Evolutionary conservation across 2,329 filamentous ascomycete genomes (phyloP).

Genomic region (Ceratocystis cacaofunesta): DNA sequence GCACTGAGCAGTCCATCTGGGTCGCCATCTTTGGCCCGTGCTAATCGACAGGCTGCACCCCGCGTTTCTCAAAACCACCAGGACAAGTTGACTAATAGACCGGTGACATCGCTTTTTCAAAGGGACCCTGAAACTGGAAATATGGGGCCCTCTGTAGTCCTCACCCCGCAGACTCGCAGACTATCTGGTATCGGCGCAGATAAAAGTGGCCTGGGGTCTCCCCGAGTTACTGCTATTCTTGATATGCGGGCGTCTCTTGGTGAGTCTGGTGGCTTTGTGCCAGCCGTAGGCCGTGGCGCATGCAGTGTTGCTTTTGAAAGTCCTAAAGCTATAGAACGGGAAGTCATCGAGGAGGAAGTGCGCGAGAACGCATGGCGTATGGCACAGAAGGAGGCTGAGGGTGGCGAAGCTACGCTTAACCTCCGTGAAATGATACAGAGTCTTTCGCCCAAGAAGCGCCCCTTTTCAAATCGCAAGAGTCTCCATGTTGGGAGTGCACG

Average conservation of each 20-base stretch:
- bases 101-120: slow-evolving; percentile 32
- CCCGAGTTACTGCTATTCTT: slow-evolving; percentile 54
- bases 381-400: slow-evolving; percentile 37
- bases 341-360: slow-evolving; percentile 42
- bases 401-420: slow-evolving; percentile 46
- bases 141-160: slow-evolving; percentile 46
- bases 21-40: slow-evolving; percentile 15
- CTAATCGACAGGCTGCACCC: slow-evolving; percentile 11
- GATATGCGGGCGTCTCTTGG: slow-evolving; percentile 58
- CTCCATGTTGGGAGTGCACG: slow-evolving; percentile 59
- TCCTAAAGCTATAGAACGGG: slow-evolving; percentile 44
- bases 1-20: slow-evolving; percentile 12
- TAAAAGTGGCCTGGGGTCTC: slow-evolving; percentile 57
- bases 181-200: slow-evolving; percentile 58
- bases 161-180: slow-evolving; percentile 40
- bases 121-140: slow-evolving; percentile 38
- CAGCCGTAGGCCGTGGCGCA: slow-evolving; percentile 21
- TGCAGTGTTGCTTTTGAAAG: slow-evolving; percentile 47
- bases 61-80: background rate
- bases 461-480: slow-evolving; percentile 55
- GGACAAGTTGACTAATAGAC: background rate
- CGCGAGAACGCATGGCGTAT: slow-evolving; percentile 45
- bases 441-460: slow-evolving; percentile 60
- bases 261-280: slow-evolving; percentile 27
- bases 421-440: slow-evolving; percentile 65